Conservation (phyloP, 2,329 filamentous ascomycete species). For the Xylaria sp. region DNA sequence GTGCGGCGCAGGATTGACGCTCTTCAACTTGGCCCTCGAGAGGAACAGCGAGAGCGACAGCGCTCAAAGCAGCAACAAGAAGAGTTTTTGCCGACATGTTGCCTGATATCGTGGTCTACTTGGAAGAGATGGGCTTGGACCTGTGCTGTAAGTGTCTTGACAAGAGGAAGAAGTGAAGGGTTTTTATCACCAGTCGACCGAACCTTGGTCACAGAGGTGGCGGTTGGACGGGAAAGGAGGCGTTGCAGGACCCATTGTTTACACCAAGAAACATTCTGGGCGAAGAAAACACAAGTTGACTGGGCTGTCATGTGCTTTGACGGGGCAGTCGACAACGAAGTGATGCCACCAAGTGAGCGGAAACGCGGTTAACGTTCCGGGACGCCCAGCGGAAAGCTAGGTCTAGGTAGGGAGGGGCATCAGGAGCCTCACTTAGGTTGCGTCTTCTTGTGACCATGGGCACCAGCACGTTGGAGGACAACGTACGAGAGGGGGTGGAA, state of each 20-base stretch:
- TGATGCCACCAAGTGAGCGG: constrained; percentile 20
- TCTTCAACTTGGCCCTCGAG: constrained; percentile 52
- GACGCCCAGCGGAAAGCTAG: constrained; percentile 11
- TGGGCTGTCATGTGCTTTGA: constrained; percentile 11
- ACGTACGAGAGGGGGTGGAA: constrained; percentile 18
- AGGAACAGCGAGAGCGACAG: constrained; percentile 55
- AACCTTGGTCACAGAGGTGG: constrained; percentile 18
- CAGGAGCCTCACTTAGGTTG: constrained; percentile 20
- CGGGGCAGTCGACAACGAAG: constrained; percentile 2
- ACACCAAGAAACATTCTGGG: constrained; percentile 6
- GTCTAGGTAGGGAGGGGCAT: constrained; percentile 16
- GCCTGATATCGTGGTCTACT: constrained; percentile 23
- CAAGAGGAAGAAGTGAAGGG: constrained; percentile 15
- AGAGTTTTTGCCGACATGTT: constrained; percentile 48
- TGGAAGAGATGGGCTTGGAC: constrained; percentile 19
- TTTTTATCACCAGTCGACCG: constrained; percentile 32
- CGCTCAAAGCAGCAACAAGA: constrained; percentile 52
- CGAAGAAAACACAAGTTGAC: background rate
- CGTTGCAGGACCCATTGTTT: constrained; percentile 26
- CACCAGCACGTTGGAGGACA: constrained; percentile 1
- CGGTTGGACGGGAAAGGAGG: constrained; percentile 43
- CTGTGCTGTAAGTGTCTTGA: constrained; percentile 18
- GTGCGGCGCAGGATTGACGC: constrained; percentile 49
- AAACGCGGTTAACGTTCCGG: constrained; percentile 37
- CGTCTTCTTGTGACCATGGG: background rate